Evolutionary conservation across 192 early-diverging fungal genomes (phyloP).

Genomic region (Coemansia sp.): DNA sequence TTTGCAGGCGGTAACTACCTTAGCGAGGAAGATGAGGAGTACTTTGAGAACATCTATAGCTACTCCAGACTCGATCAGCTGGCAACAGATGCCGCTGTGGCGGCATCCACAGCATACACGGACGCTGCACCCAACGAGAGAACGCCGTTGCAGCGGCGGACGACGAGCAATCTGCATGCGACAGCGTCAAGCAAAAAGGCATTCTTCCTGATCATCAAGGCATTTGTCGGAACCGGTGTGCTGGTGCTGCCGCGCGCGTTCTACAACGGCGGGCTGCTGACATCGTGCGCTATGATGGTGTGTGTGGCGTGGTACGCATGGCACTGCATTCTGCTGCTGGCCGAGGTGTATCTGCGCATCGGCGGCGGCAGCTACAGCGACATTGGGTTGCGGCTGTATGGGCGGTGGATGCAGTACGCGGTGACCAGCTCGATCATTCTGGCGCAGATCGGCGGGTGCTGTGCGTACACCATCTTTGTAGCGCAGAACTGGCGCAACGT

Average conservation of each 20-base stretch:
- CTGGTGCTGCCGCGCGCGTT: slow-evolving; percentile 77
- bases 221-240: slow-evolving; percentile 81
- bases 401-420: slow-evolving; percentile 63
- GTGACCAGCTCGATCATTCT: slow-evolving; percentile 70
- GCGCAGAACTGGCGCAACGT: slow-evolving; percentile 80
- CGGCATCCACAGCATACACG: neutral
- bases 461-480: slow-evolving; percentile 89
- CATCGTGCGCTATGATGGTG: slow-evolving; percentile 60
- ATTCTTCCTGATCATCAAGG: slow-evolving; percentile 77
- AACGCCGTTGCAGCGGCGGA: slow-evolving; percentile 34
- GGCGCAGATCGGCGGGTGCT: slow-evolving; percentile 84
- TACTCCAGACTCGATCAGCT: slow-evolving; percentile 8
- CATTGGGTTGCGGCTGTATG: slow-evolving; percentile 67
- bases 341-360: slow-evolving; percentile 61
- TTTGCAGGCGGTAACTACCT: slow-evolving; percentile 93
- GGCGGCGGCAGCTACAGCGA: slow-evolving; percentile 69
- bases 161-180: slow-evolving; percentile 24
- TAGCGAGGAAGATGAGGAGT: slow-evolving; percentile 74
- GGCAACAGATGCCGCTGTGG: neutral
- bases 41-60: slow-evolving; percentile 48
- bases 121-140: slow-evolving; percentile 19
- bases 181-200: slow-evolving; percentile 70
- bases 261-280: slow-evolving; percentile 73
- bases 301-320: slow-evolving; percentile 64
- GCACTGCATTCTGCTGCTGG: slow-evolving; percentile 66